These are phyloP conservation scores for Umbelopsis sp. DNA, from an alignment of 192 early-diverging fungal genomes.

Conservation along the genomic window DNA sequence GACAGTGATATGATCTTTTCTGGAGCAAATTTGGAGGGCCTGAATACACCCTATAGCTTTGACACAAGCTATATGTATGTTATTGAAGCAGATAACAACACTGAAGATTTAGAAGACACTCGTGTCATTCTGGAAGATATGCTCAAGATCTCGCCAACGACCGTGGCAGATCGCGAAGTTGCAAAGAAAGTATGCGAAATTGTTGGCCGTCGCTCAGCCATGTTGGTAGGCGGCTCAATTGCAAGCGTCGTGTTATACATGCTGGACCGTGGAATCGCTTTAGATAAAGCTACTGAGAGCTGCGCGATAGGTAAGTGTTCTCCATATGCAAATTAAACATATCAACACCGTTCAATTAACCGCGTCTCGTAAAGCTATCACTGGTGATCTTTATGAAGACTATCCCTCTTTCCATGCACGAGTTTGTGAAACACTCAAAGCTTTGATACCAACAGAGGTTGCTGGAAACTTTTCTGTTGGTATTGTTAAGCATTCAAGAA, in stretches of 20 bases:
- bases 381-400: conserved; percentile 42
- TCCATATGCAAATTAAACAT: conserved; percentile 3
- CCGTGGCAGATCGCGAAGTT: conserved; percentile 77
- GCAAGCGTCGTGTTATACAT: conserved; percentile 58
- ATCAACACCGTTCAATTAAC: neutral
- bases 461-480: conserved; percentile 38
- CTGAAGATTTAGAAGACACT: conserved; percentile 63
- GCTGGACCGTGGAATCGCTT: conserved; percentile 32
- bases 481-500: conserved; percentile 39
- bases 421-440: conserved; percentile 41
- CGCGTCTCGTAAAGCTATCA: conserved; percentile 35
- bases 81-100: conserved; percentile 71
- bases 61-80: conserved; percentile 74
- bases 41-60: conserved; percentile 73
- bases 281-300: conserved; percentile 27
- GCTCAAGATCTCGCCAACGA: conserved; percentile 62
- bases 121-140: conserved; percentile 73
- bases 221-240: conserved; percentile 62
- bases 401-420: conserved; percentile 44
- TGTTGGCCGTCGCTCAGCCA: conserved; percentile 74
- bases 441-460: conserved; percentile 37
- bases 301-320: conserved; percentile 42
- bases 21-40: conserved; percentile 55
- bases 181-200: conserved; percentile 76
- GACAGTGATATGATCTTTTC: conserved; percentile 76